These are phyloP conservation scores for Lenwebbia sp. DNA, from an alignment of 345 rosid species.

Conservation along the genomic window DNA sequence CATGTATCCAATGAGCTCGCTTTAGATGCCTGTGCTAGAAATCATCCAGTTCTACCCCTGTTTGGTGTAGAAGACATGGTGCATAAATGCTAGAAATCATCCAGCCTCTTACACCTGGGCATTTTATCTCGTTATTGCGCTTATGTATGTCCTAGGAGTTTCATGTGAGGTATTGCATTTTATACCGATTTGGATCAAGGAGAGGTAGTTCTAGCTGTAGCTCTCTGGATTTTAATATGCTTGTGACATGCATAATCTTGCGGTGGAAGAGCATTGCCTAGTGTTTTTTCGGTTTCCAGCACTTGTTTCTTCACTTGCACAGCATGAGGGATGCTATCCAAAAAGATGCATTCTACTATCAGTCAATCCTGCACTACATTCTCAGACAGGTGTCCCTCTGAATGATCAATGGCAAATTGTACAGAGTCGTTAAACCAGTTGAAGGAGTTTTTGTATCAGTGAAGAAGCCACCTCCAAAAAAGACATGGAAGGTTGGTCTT, in stretches of 20 bases:
- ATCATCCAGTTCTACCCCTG: not conserved
- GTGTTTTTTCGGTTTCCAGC: not conserved
- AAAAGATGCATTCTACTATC: not conserved
- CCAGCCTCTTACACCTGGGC: not conserved
- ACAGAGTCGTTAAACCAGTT: constrained; percentile 68
- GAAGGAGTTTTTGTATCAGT: constrained; percentile 80
- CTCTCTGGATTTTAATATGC: not conserved
- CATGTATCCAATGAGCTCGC: not conserved
- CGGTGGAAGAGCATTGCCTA: not conserved
- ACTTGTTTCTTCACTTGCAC: not conserved
- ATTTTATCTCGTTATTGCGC: not conserved
- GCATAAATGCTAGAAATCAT: not conserved
- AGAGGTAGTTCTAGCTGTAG: not conserved
- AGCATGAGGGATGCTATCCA: not conserved
- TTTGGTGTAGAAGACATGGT: not conserved
- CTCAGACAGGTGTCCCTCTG: not conserved
- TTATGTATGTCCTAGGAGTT: not conserved
- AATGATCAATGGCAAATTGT: not conserved
- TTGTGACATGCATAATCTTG: not conserved
- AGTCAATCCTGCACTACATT: not conserved
- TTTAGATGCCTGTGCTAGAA: not conserved
- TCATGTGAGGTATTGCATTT: not conserved
- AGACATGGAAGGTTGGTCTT: constrained; percentile 77
- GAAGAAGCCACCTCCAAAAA: constrained; percentile 77
- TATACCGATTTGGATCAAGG: not conserved